These are phyloP conservation scores for Podaxis sp. DNA, from an alignment of 768 basidiomycete species.

Conservation along the genomic window DNA sequence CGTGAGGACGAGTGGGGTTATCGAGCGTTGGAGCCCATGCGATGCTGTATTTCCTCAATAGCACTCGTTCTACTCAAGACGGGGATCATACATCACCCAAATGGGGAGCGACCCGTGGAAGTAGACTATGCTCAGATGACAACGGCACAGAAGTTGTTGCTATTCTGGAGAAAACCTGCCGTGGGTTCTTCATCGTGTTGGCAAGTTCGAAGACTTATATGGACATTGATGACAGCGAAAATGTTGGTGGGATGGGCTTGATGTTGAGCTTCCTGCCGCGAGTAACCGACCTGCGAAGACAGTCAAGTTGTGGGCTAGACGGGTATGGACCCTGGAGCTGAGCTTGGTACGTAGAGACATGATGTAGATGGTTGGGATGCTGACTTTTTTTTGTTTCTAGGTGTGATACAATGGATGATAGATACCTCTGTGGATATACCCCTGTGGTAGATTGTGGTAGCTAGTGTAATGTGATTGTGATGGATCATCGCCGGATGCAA, in stretches of 20 bases:
- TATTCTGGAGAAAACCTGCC: conserved; percentile 99
- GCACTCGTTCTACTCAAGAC: conserved; percentile 97
- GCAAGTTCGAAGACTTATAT: background rate
- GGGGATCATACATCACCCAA: conserved; percentile 78
- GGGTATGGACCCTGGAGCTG: conserved; percentile 98
- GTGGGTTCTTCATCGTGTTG: conserved; percentile 45
- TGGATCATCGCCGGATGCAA: background rate
- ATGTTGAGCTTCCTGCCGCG: conserved; percentile 71
- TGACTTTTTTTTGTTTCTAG: background rate
- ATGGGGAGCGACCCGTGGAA: conserved; percentile 66
- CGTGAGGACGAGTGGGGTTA: conserved; percentile 99
- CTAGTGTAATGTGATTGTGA: conserved; percentile 2
- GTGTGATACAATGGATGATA: background rate
- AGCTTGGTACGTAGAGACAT: conserved; percentile 61
- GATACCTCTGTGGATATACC: background rate
- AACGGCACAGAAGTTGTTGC: conserved; percentile 91
- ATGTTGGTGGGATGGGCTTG: conserved; percentile 99
- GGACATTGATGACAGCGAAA: conserved; percentile 59
- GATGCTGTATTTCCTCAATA: conserved; percentile 98
- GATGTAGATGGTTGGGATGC: background rate
- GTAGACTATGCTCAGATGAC: conserved; percentile 93
- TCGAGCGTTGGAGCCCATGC: conserved; percentile 89
- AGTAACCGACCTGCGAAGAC: conserved; percentile 46
- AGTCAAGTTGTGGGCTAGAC: conserved; percentile 92
- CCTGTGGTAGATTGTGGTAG: background rate